Evolutionary conservation across 805 yeast genomes (phyloP).

Genomic region (Saturnispora dispora): DNA sequence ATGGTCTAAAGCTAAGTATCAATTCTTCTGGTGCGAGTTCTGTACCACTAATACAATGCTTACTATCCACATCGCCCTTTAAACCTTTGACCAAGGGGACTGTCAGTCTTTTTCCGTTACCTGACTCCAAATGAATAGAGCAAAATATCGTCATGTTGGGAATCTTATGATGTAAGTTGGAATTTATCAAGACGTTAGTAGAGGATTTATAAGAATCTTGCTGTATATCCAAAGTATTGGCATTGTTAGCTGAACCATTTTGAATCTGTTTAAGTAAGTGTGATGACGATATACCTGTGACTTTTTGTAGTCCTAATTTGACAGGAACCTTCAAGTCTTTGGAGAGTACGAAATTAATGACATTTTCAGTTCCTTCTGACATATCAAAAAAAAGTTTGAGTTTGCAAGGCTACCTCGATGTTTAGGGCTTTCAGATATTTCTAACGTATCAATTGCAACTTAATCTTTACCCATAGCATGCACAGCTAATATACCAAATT

Average conservation of each 20-base stretch:
- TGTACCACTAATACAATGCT: background rate
- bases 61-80: background rate
- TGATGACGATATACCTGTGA: slow-evolving; percentile 12
- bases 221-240: background rate
- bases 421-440: too few species aligned
- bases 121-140: slow-evolving; percentile 16
- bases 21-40: background rate
- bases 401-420: background rate
- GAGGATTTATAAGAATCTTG: background rate
- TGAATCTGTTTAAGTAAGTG: slow-evolving; percentile 2
- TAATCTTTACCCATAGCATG: too few species aligned
- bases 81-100: slow-evolving; percentile 32
- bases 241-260: background rate
- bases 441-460: too few species aligned
- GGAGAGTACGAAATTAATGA: slow-evolving; percentile 43
- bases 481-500: background rate
- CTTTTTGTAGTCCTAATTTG: slow-evolving; percentile 33
- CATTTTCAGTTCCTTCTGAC: slow-evolving; percentile 2
- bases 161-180: slow-evolving; percentile 14
- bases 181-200: slow-evolving; percentile 11
- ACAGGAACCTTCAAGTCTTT: slow-evolving; percentile 45
- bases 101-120: slow-evolving; percentile 35
- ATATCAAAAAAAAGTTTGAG: background rate
- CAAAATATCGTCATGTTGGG: slow-evolving; percentile 6
- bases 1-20: background rate